These are phyloP conservation scores for Gossypium stocksii DNA, from an alignment of 345 rosid genomes.

Conservation along the genomic window DNA sequence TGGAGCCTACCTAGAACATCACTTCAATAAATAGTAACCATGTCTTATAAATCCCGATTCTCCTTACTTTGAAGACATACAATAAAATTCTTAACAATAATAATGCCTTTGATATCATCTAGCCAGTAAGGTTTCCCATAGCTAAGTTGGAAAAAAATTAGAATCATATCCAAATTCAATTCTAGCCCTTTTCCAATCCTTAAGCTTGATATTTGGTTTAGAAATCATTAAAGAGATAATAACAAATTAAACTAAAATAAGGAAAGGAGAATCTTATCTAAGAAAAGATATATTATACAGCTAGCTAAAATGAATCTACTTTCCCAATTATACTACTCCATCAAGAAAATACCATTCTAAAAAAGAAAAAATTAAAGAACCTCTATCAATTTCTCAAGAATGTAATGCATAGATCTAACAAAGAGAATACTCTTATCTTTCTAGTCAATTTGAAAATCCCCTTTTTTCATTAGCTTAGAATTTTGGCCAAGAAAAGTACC, in stretches of 20 bases:
- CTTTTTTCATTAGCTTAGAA: not conserved
- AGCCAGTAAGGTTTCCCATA: too few species aligned
- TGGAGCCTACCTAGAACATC: too few species aligned
- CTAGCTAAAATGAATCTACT: not conserved
- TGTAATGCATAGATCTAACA: slow-evolving; percentile 16
- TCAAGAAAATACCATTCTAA: not conserved
- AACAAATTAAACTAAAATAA: not conserved
- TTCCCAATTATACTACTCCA: slow-evolving; percentile 3
- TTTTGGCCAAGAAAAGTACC: too few species aligned
- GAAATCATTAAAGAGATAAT: not conserved
- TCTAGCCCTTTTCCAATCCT: not conserved
- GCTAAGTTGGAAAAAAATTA: too few species aligned
- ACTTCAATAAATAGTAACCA: too few species aligned
- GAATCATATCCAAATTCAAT: too few species aligned
- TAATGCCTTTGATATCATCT: too few species aligned
- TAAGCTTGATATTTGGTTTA: not conserved
- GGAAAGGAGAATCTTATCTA: not conserved
- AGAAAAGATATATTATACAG: not conserved
- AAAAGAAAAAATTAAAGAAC: not conserved
- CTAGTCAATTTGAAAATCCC: not conserved
- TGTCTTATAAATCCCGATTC: too few species aligned
- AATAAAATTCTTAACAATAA: too few species aligned
- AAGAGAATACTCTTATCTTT: not conserved
- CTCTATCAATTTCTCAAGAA: slow-evolving; percentile 28
- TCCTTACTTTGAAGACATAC: too few species aligned